Percentiles rank a stretch among this genome's conserved stretches.
These are phyloP conservation scores for Podaxis sp. DNA, from an alignment of 768 basidiomycete species.

Conservation along the genomic window DNA sequence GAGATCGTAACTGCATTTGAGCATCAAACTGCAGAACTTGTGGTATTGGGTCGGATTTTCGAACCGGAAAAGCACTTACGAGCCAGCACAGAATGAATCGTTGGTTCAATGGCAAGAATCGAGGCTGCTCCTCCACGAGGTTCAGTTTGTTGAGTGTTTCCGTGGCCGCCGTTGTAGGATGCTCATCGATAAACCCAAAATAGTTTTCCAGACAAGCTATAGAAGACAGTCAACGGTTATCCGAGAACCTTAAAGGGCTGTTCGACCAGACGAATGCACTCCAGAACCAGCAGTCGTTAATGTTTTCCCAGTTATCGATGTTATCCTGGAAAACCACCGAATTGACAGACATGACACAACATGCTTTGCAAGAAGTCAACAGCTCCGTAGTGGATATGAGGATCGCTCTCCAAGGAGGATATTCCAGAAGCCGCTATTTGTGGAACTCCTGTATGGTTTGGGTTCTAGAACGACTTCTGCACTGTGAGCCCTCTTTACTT, in stretches of 20 bases:
- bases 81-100: not conserved
- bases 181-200: not conserved
- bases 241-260: not conserved
- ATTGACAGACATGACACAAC: not conserved
- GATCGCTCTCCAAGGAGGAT: not conserved
- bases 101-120: conserved; percentile 6
- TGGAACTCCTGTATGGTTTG: conserved; percentile 8
- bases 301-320: conserved; percentile 7
- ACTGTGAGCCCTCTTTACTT: conserved; percentile 4
- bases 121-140: not conserved
- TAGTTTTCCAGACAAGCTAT: conserved; percentile 1
- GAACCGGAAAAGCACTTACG: not conserved
- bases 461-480: conserved; percentile 4
- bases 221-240: not conserved
- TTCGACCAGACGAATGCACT: conserved; percentile 4
- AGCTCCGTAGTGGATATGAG: conserved; percentile 1
- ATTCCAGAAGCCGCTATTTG: conserved; percentile 1
- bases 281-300: conserved; percentile 6
- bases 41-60: not conserved
- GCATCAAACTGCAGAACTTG: not conserved
- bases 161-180: not conserved
- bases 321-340: conserved; percentile 4
- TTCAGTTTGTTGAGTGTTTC: conserved; percentile 8
- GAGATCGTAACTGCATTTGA: not conserved
- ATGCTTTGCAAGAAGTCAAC: conserved; percentile 5